Evolutionary conservation across 2,329 filamentous ascomycete species (phyloP).

Genomic region (Hymenoscyphus fructigenus): DNA sequence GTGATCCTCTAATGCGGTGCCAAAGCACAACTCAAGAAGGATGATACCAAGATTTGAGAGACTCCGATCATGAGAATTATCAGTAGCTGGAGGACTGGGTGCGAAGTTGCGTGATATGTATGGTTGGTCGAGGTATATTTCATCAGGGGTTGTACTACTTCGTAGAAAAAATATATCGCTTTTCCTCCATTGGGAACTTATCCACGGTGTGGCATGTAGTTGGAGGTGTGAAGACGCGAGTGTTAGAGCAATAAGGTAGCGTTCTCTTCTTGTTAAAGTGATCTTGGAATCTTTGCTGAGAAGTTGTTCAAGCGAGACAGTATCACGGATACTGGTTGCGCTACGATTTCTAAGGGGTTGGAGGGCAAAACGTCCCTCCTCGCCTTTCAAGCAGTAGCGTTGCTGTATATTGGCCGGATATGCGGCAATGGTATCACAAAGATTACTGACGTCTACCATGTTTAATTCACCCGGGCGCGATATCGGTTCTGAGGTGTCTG

Average conservation of each 20-base stretch:
- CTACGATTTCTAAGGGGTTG: slow-evolving; percentile 11
- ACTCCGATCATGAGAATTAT: slow-evolving; percentile 11
- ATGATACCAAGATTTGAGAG: slow-evolving; percentile 23
- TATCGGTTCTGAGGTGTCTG: background rate
- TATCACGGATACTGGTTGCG: slow-evolving; percentile 10
- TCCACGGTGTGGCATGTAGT: slow-evolving; percentile 20
- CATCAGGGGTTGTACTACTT: slow-evolving; percentile 9
- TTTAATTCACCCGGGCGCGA: background rate
- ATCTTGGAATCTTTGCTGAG: slow-evolving; percentile 14
- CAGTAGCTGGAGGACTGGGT: background rate
- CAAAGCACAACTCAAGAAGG: slow-evolving; percentile 23
- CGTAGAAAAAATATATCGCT: slow-evolving; percentile 18
- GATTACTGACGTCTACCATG: background rate
- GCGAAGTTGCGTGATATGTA: slow-evolving; percentile 19
- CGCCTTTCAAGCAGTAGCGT: slow-evolving; percentile 6
- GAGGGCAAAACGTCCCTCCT: slow-evolving; percentile 14
- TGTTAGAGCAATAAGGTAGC: slow-evolving; percentile 18
- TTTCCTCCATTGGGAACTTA: slow-evolving; percentile 21
- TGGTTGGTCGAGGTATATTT: slow-evolving; percentile 15
- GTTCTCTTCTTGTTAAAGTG: slow-evolving; percentile 12
- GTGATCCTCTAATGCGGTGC: slow-evolving; percentile 18
- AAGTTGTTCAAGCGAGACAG: slow-evolving; percentile 15
- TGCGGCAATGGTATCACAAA: background rate
- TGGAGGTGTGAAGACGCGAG: slow-evolving; percentile 20
- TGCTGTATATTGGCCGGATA: background rate